Evolutionary conservation across 805 yeast genomes (phyloP), one percentile per base, ranked within the genome.

Genomic region (Wickerhamomyces alni): DNA sequence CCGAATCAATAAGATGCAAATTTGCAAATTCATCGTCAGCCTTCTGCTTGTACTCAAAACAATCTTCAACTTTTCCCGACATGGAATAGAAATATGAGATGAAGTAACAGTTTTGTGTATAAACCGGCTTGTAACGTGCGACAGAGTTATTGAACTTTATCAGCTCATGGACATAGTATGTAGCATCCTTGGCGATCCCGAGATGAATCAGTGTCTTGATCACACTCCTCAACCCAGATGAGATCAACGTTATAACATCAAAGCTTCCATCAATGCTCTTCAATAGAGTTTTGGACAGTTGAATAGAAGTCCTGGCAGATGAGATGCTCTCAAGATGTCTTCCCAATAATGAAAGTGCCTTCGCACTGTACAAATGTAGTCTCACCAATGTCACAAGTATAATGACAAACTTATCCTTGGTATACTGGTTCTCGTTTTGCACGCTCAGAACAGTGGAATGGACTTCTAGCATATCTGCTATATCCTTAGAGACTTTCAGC

Each of bases 151-250:
- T 55, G 30, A 54, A 44, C 30, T 45, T 55, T 4, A 16, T 15
- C 19, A 75, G 62, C 47, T 83, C 89, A 6, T 63, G 62, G 3
- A 69, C 46, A 56, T 71, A 82, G 51, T 67, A 77, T 3, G 70
- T 68, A 35, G 79, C 69, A 40, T 82, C 87, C 45, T 75, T 75
- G 0, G 78, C 61, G 3, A 79, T 51, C 0, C 89, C 88, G 29
- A 76, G 52, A 28, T 67, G 70, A 13, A 66, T 58, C 38, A 69
- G 64, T 1, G 64, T 50, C 4, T 63, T 55, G 17, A 77, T 58
- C 19, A 76, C 57, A 3, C 41, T 39, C 7, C 59, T 55, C 46
- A 75, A 76, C 3, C 73, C 47, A 5, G 55, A 49, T 11, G 66
- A 50, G 26, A 77, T 51, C 12, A 54, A 45, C 1, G 41, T 42